Evolutionary conservation across 2,329 filamentous ascomycete genomes (phyloP), one percentile per base, ranked within the genome.

Genomic region (Aspergillus jensenii): DNA sequence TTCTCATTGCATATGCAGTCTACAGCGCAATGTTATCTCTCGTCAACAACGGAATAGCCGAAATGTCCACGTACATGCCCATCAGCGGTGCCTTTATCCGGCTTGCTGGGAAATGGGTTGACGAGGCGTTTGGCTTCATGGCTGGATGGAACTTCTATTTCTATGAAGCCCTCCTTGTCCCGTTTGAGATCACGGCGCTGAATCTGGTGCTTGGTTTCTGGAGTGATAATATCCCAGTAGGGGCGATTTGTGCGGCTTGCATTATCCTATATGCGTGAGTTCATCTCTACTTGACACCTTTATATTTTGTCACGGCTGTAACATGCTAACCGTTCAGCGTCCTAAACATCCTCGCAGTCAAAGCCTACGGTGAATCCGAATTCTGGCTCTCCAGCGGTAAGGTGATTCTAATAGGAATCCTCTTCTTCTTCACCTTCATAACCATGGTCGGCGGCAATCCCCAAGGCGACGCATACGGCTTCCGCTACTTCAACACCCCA

Each of bases 401-500:
- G 70, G 81, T 90, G 2, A 62, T 90, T 2, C 78, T 90, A 44
- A 87, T 89, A 56, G 71, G 90, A 27, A 85, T 82, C 1, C 79
- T 91, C 31, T 81, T 90, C 64, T 64, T 84, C 60, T 91, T 89
- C 75, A 91, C 90, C 7, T 90, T 93, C 66, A 80, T 93, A 60
- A 85, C 87, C 60, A 91, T 92, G 86, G 77, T 91, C 1, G 90
- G 90, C 9, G 90, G 88, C 3, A 92, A 91, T 64, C 90, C 90
- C 0, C 69, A 84, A 1, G 79, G 83, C 51, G 87, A 91, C 63
- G 78, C 81, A 0, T 89, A 89, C 60, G 89, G 88, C 0, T 91
- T 91, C 70, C 81, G 84, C 9, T 81, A 84, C 67, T 87, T 84
- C 73, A 67, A 3, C 12, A 45, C 21, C 15, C 60, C 60, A 2